Base-by-base conservation (phyloP, 2,329 filamentous ascomycete genomes). In the Gnomoniopsis smithogilvyi region DNA sequence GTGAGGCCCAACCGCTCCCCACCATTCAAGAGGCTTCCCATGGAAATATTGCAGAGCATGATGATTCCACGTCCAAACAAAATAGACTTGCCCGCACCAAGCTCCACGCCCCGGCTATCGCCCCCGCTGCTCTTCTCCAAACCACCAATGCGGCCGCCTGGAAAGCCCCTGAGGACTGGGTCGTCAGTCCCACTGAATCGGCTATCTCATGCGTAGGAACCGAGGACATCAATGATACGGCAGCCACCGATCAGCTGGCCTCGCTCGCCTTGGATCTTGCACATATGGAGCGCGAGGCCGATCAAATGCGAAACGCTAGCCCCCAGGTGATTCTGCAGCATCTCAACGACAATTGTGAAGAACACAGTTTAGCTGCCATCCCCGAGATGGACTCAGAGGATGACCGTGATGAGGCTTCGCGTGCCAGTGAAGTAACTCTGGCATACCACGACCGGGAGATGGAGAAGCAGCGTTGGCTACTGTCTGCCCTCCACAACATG, bases 301-400 rank as follows among this genome's bases (percentile, higher is more conserved):
- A 76, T 36, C 76, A 79, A 52, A 85, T 87, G 82, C 78, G 80
- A 11, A 75, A 74, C 3, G 80, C 82, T 6, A 78, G 76, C 30
- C 72, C 78, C 0, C 77, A 79, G 51, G 73, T 80, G 33, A 76
- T 86, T 48, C 72, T 88, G 4, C 74, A 79, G 36, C 78, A 83
- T 3, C 73, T 89, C 41, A 83, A 79, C 34, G 78, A 83, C 63
- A 74, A 76, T 46, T 80, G 79, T 74, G 73, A 75, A 11, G 70
- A 69, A 22, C 72, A 19, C 1, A 46, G 45, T 26, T 6, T 26
- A 6, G 3, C 36, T 14, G 15, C 17, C 8, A 12, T 21, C 14
- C 4, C 21, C 3, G 36, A 36, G n/a, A 3, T 6, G 1, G 52
- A n/a, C 34, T 6, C 53, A 17, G 33, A 46, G 14, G 34, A 15